Evolutionary conservation across 768 basidiomycete species (phyloP).

Genomic region (Termitomyces sp.): DNA sequence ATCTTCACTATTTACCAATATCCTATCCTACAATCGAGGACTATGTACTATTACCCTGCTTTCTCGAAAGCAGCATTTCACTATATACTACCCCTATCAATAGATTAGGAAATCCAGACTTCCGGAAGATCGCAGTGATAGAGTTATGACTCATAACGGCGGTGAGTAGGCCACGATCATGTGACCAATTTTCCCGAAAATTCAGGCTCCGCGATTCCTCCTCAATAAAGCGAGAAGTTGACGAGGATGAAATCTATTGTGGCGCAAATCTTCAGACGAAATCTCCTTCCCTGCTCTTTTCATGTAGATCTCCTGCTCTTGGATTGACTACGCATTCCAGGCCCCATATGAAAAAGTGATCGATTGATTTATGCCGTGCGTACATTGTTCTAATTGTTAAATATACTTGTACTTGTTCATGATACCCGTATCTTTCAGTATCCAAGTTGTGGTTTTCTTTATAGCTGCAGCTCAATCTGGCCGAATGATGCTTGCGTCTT

Average conservation of each 20-base stretch:
- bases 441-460: neutral
- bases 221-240: neutral
- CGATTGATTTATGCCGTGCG: neutral
- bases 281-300: too few relatives aligned
- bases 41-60: slow-evolving; percentile 5
- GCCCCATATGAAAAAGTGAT: neutral
- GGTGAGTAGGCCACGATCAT: too few relatives aligned
- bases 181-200: neutral
- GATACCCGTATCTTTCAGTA: neutral
- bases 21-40: slow-evolving; percentile 4
- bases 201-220: neutral
- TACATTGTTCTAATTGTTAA: neutral
- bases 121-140: neutral
- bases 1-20: slow-evolving; percentile 3
- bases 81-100: neutral
- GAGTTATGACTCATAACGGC: too few relatives aligned
- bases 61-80: neutral
- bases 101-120: neutral
- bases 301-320: neutral
- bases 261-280: neutral
- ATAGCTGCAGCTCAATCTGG: neutral
- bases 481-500: neutral
- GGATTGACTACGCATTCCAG: neutral
- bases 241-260: neutral
- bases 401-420: neutral